Evolutionary conservation across 1,284 basidiomycete genomes (phyloP).

Genomic region (Gymnopus androsaceus): DNA sequence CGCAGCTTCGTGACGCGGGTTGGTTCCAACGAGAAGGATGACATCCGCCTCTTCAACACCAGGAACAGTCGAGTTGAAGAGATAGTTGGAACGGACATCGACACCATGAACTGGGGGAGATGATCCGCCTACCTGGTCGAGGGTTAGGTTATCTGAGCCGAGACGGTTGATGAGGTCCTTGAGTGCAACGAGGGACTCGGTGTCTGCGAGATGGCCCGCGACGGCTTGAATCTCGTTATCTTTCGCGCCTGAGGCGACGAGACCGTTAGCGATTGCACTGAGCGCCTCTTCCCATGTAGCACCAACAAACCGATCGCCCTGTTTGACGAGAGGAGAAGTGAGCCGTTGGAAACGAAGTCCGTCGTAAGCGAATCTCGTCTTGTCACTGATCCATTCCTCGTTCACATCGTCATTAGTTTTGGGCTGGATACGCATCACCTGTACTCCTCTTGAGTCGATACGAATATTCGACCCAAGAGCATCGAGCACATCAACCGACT

Average conservation of each 20-base stretch:
- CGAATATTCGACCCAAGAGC: slow-evolving; percentile 98
- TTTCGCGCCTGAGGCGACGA: slow-evolving; percentile 79
- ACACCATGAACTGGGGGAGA: slow-evolving; percentile 76
- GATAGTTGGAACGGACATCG: slow-evolving; percentile 94
- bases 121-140: slow-evolving; percentile 76
- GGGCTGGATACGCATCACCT: slow-evolving; percentile 97
- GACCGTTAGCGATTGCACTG: slow-evolving; percentile 76
- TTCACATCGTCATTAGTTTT: slow-evolving; percentile 98
- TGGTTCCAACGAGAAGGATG: slow-evolving; percentile 94
- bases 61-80: slow-evolving; percentile 95
- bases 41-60: slow-evolving; percentile 91
- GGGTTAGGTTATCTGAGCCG: slow-evolving; percentile 92
- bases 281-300: slow-evolving; percentile 95
- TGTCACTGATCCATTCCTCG: slow-evolving; percentile 99
- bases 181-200: slow-evolving; percentile 90
- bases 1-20: slow-evolving; percentile 96
- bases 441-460: slow-evolving; percentile 92
- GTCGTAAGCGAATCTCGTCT: slow-evolving; percentile 96
- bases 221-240: slow-evolving; percentile 97
- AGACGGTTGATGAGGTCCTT: slow-evolving; percentile 94
- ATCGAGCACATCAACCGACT: slow-evolving; percentile 96
- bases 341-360: slow-evolving; percentile 95
- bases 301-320: slow-evolving; percentile 90
- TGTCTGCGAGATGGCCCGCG: slow-evolving; percentile 91
- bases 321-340: slow-evolving; percentile 89